A percentile compares a stretch with the other conserved stretches of the same genome.
Conservation (phyloP, 2,329 filamentous ascomycete genomes). For the Polytolypa hystricis region DNA sequence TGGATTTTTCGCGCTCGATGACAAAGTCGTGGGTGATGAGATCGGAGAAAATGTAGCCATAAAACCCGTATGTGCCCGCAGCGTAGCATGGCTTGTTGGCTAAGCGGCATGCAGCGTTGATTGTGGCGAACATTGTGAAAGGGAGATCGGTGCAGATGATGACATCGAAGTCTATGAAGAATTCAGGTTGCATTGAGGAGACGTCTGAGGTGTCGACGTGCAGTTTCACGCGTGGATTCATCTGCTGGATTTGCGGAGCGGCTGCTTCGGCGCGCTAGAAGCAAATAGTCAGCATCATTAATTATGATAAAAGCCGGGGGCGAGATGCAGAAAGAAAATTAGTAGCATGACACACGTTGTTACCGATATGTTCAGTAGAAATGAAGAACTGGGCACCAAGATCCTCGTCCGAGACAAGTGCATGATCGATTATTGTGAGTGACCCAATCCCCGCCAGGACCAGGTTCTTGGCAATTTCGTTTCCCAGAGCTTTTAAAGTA, state of each 20-base stretch:
- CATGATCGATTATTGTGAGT: conserved; percentile 76
- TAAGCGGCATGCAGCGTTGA: conserved; percentile 79
- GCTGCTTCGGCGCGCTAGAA: conserved; percentile 67
- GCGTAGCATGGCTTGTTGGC: conserved; percentile 78
- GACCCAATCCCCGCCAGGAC: conserved; percentile 87
- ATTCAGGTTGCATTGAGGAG: conserved; percentile 56
- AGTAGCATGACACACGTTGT: conserved; percentile 46
- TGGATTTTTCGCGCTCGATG: conserved; percentile 73
- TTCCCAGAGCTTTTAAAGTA: conserved; percentile 74
- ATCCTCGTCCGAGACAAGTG: conserved; percentile 64
- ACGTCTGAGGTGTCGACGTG: conserved; percentile 58
- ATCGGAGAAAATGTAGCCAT: conserved; percentile 91
- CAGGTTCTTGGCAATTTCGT: conserved; percentile 94
- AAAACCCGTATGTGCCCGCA: conserved; percentile 75
- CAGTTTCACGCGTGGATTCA: conserved; percentile 81
- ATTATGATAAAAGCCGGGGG: neutral
- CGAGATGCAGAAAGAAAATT: neutral
- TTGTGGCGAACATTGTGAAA: conserved; percentile 58
- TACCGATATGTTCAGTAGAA: conserved; percentile 58
- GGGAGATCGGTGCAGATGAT: conserved; percentile 83
- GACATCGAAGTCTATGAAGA: conserved; percentile 69
- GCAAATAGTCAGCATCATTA: conserved; percentile 9
- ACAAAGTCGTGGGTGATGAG: conserved; percentile 83
- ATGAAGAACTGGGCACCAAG: conserved; percentile 77
- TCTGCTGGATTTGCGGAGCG: conserved; percentile 61